These are phyloP conservation scores for Kitagawia praeruptora DNA, from an alignment of 129 eudicot genomes.

Conservation along the genomic window DNA sequence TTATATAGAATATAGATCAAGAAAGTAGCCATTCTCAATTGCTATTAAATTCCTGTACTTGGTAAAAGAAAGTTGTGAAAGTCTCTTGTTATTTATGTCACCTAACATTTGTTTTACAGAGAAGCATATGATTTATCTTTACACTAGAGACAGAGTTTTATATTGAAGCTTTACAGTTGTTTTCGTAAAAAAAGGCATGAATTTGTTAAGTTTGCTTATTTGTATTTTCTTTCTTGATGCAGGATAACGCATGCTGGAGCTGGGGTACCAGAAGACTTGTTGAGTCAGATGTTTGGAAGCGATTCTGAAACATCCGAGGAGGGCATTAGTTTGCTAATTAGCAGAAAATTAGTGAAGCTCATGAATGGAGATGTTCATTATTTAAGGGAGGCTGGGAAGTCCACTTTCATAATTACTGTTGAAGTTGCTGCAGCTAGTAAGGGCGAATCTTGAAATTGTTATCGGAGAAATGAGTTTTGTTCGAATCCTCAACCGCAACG, in stretches of 20 bases:
- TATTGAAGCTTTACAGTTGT: too few species aligned
- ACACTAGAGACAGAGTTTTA: neutral
- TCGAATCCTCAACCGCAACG: neutral
- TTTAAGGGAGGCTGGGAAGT: constrained; percentile 62
- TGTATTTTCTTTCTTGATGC: neutral
- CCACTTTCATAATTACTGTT: constrained; percentile 65
- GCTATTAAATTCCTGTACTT: neutral
- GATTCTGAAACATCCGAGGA: constrained; percentile 61
- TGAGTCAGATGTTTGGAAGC: constrained; percentile 74
- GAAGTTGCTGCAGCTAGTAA: constrained; percentile 69
- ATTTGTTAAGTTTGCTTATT: neutral
- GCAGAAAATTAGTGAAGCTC: constrained; percentile 78
- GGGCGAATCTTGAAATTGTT: neutral
- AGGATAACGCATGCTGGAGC: constrained; percentile 90
- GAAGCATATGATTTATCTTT: neutral
- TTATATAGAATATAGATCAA: neutral
- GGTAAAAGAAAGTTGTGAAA: neutral
- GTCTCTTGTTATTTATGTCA: neutral
- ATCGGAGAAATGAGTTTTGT: neutral
- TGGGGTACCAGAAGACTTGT: constrained; percentile 70
- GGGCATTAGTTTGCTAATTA: constrained; percentile 71
- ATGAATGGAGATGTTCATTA: constrained; percentile 96
- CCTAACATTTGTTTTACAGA: neutral
- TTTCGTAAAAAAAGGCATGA: too few species aligned
- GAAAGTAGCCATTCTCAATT: neutral